Conservation (phyloP, 1,284 basidiomycete species). For the Meira miltonrushii region DNA sequence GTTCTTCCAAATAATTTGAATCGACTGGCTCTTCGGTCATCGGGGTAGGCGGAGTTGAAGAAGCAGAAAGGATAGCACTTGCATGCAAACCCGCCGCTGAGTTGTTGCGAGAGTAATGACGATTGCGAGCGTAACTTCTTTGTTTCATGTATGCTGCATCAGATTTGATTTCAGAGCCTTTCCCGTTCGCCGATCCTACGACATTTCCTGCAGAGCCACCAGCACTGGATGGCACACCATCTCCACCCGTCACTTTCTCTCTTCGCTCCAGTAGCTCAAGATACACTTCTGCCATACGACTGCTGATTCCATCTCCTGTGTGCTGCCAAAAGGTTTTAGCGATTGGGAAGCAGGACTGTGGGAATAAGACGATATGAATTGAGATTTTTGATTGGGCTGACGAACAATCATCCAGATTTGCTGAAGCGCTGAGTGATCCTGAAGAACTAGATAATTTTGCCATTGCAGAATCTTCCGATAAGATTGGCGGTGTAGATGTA, state of each 20-base stretch:
- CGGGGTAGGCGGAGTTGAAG: neutral
- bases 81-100: slow-evolving; percentile 4
- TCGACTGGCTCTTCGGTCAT: slow-evolving; percentile 45
- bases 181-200: neutral
- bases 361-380: slow-evolving; percentile 72
- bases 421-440: slow-evolving; percentile 12
- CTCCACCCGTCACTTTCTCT: neutral
- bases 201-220: neutral
- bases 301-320: slow-evolving; percentile 81
- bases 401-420: too few species aligned
- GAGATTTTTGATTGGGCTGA: slow-evolving; percentile 5
- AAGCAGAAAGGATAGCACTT: slow-evolving; percentile 10
- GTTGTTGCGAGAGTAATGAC: slow-evolving; percentile 23
- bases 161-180: too few species aligned
- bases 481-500: neutral
- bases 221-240: neutral
- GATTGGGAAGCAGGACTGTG: slow-evolving; percentile 60
- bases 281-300: slow-evolving; percentile 77
- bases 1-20: slow-evolving; percentile 72
- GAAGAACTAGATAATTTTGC: neutral
- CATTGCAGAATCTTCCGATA: neutral
- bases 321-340: slow-evolving; percentile 97
- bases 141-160: neutral
- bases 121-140: slow-evolving; percentile 19
- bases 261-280: slow-evolving; percentile 54